A percentile compares a stretch with the other conserved stretches of the same genome.
Conservation (phyloP, 176 grass and related monocot genomes). For the Melocanna baccifera region DNA sequence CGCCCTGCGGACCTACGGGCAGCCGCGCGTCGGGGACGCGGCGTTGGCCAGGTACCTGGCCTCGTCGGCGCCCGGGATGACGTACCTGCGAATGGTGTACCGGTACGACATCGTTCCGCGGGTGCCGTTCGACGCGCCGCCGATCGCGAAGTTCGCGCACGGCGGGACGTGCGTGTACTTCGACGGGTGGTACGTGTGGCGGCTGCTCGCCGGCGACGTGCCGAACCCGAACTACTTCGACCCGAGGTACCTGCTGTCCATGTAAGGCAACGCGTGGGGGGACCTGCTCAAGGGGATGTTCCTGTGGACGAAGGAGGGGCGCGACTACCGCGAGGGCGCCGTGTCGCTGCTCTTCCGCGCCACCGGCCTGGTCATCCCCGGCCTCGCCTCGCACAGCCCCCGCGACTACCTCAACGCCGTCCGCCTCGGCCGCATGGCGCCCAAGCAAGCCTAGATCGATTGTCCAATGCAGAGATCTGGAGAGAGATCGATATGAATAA, state of each 20-base stretch:
- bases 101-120: slow-evolving; percentile 72
- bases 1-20: slow-evolving; percentile 58
- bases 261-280: slow-evolving; percentile 44
- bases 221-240: slow-evolving; percentile 79
- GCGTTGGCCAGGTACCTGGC: slow-evolving; percentile 31
- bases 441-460: slow-evolving; percentile 3
- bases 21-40: slow-evolving; percentile 69
- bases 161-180: slow-evolving; percentile 62
- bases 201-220: slow-evolving; percentile 36
- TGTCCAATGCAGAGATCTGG: not conserved
- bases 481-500: not conserved
- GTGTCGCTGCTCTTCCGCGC: slow-evolving; percentile 51
- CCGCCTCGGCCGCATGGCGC: slow-evolving; percentile 32
- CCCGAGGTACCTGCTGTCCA: slow-evolving; percentile 30
- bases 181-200: slow-evolving; percentile 57
- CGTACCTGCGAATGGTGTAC: slow-evolving; percentile 60
- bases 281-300: slow-evolving; percentile 60
- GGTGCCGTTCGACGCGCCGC: slow-evolving; percentile 58
- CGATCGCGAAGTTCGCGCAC: slow-evolving; percentile 40
- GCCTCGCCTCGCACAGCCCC: slow-evolving; percentile 66
- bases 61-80: not conserved
- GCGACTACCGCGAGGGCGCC: slow-evolving; percentile 54
- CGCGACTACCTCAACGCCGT: slow-evolving; percentile 63
- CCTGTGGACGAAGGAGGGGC: slow-evolving; percentile 40
- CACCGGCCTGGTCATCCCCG: slow-evolving; percentile 39